Evolutionary conservation across 495 filamentous ascomycete genomes (phyloP), one percentile per base, ranked within the genome.

Genomic region (Cercophora samala): DNA sequence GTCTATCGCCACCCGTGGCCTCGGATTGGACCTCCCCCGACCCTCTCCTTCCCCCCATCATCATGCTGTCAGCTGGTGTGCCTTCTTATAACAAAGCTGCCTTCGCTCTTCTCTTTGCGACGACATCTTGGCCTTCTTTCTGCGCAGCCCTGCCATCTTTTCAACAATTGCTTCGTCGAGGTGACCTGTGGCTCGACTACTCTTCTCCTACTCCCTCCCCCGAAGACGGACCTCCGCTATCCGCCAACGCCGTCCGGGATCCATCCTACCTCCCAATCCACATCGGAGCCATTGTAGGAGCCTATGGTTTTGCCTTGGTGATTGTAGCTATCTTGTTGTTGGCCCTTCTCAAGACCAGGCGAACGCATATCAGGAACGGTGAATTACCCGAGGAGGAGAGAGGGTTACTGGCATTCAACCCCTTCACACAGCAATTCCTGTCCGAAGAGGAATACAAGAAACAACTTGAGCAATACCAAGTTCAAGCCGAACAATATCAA

Each of bases 241-340:
- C 86, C n/a, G 73, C 70, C 37, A 74, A 77, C 65, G 87, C 87
- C 23, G 66, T 84, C 54, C 80, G 86, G 64, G 83, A 93, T 71
- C 80, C 80, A 58, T 73, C 82, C 19, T 86, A 86, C 37, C 85
- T 95, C 9, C 90, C 90, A 18, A 85, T 85, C 25, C 87, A 95
- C 76, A 87, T 95, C 73, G 89, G 89, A 56, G 90, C 87, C 69
- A 91, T 96, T 65, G 86, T 91, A 46, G 91, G 87, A 63, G 89
- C 89, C 65, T 96, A 95, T 84, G 82, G 91, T 66, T 72, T 93
- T 70, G 88, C 87, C 11, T 83, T 93, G 76, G 80, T 90, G 69
- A 71, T 92, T 68, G 84, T 92, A 64, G 85, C 90, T 51, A 80
- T 80, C 29, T 77, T 89, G 55, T 82, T 97, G 5, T 81, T 96